Percentiles rank a stretch among this genome's conserved stretches.
Conservation (phyloP, 768 basidiomycete species). For the Mrakia hoshinonis region DNA sequence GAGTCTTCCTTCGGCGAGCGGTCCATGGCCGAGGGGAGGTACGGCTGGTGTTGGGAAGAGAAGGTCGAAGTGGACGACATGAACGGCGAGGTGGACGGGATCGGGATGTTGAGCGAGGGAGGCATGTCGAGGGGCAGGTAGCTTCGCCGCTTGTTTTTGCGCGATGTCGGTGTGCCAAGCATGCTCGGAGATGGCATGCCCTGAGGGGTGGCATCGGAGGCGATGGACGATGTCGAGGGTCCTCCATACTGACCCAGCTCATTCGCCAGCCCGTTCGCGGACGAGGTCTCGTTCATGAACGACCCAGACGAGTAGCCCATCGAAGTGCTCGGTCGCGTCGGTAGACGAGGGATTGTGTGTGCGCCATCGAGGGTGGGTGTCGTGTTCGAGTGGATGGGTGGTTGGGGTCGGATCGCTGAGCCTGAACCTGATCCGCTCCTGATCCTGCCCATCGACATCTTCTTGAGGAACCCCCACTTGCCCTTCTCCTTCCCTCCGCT, state of each 20-base stretch:
- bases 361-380: constrained; percentile 1
- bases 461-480: constrained; percentile 92
- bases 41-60: neutral
- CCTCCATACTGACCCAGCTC: neutral
- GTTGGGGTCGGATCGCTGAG: constrained; percentile 1
- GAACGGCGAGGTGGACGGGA: constrained; percentile 58
- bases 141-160: constrained; percentile 66
- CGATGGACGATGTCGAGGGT: constrained; percentile 4
- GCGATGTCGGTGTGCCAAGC: constrained; percentile 31
- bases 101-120: constrained; percentile 52
- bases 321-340: constrained; percentile 16
- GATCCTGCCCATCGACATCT: constrained; percentile 97
- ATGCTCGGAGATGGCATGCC: neutral
- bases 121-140: constrained; percentile 75
- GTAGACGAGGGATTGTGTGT: neutral
- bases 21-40: neutral
- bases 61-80: constrained; percentile 35
- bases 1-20: neutral
- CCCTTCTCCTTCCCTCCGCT: constrained; percentile 49
- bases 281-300: neutral
- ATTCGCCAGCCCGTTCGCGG: neutral
- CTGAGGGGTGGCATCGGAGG: neutral
- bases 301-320: constrained; percentile 6
- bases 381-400: constrained; percentile 19
- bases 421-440: constrained; percentile 37